These are phyloP conservation scores for Metarhizium brunneum DNA, from an alignment of 2,329 filamentous ascomycete genomes.

Conservation along the genomic window DNA sequence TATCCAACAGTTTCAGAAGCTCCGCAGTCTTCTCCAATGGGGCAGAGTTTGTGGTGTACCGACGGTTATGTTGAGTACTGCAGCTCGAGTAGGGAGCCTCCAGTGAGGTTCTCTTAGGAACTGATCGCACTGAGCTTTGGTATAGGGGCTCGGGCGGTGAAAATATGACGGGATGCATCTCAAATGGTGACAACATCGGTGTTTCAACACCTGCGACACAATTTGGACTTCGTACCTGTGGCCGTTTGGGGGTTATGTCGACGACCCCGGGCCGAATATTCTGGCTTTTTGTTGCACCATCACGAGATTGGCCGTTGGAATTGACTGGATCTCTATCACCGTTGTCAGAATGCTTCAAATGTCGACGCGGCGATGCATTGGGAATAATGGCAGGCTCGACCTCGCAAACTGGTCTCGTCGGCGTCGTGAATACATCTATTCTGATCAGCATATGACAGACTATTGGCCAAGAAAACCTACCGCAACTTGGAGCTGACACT, in stretches of 20 bases:
- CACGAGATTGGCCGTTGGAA: neutral
- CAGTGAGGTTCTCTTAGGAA: constrained; percentile 4
- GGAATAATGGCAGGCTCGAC: neutral
- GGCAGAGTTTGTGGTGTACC: constrained; percentile 6
- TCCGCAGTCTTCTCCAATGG: constrained; percentile 1
- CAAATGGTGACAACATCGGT: constrained; percentile 3
- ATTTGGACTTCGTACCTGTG: neutral
- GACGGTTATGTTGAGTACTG: neutral
- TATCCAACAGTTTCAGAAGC: constrained; percentile 2
- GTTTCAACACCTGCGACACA: neutral
- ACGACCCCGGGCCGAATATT: neutral
- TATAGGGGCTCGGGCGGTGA: neutral
- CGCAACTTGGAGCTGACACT: constrained; percentile 8
- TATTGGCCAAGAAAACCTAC: constrained; percentile 7
- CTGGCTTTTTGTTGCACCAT: neutral
- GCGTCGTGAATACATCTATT: neutral
- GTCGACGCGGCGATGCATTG: neutral
- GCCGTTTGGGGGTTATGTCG: neutral
- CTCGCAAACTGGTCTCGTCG: neutral
- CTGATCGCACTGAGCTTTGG: neutral
- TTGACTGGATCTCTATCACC: neutral
- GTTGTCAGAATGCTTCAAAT: neutral
- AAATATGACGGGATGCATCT: constrained; percentile 7
- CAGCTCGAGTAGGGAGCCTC: neutral
- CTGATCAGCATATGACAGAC: neutral